phyloP scores from a whole-genome alignment of 768 basidiomycete genomes.

The Trichaptum fuscoviolaceum region DNA sequence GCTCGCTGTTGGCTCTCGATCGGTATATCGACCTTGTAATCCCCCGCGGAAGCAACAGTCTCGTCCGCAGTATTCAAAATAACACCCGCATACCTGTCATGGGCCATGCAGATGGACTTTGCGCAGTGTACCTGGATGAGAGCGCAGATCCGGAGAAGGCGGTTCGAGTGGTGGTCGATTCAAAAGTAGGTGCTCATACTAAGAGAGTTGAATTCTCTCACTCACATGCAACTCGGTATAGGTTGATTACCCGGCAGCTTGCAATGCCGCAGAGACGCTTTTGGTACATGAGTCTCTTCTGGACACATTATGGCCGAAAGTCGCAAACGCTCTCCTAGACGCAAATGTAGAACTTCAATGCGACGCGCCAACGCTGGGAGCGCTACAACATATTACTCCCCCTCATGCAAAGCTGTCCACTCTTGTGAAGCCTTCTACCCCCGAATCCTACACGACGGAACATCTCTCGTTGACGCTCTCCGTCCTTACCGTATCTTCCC shows the following conservation, averaged over 20 bases:
- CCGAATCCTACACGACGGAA: conserved; percentile 78
- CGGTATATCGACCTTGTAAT: conserved; percentile 95
- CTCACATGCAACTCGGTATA: conserved; percentile 24
- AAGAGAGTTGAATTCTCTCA: neutral
- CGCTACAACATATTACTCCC: conserved; percentile 35
- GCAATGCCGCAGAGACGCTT: conserved; percentile 89
- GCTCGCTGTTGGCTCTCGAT: conserved; percentile 80
- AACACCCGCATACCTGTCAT: conserved; percentile 93
- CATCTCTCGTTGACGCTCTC: conserved; percentile 84
- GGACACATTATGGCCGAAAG: conserved; percentile 70
- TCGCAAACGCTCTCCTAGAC: conserved; percentile 66
- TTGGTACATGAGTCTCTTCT: conserved; percentile 76
- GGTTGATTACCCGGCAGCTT: conserved; percentile 94
- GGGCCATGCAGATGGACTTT: conserved; percentile 98
- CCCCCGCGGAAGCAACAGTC: conserved; percentile 87
- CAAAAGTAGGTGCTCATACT: conserved; percentile 56
- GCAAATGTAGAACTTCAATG: conserved; percentile 76
- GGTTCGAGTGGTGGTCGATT: conserved; percentile 75
- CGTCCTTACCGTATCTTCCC: conserved; percentile 67
- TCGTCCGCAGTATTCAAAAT: conserved; percentile 86
- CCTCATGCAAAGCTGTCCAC: conserved; percentile 32
- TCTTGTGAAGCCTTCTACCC: conserved; percentile 47
- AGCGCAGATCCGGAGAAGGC: conserved; percentile 77
- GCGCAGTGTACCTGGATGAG: conserved; percentile 85
- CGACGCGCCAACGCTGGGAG: conserved; percentile 57